Evolutionary conservation across 768 basidiomycete genomes (phyloP).

Genomic region (Xerocomus spinulosus): DNA sequence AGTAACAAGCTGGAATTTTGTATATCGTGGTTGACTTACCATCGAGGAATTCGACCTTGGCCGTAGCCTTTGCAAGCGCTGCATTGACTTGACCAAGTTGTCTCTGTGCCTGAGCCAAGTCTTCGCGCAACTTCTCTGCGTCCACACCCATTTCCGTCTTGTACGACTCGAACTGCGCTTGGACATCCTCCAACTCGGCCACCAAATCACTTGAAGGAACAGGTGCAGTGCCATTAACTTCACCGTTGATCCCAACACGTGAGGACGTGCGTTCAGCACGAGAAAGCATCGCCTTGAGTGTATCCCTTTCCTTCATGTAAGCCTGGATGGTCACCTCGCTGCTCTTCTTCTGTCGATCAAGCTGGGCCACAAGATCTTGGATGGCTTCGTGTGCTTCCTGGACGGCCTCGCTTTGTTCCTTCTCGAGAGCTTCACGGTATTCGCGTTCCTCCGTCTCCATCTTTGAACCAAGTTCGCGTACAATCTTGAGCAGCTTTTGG

Average conservation of each 20-base stretch:
- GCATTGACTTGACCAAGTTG: constrained; percentile 64
- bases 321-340: constrained; percentile 70
- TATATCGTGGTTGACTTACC: constrained; percentile 42
- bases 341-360: constrained; percentile 73
- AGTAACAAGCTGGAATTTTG: neutral
- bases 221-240: constrained; percentile 24
- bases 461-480: constrained; percentile 75
- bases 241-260: constrained; percentile 28
- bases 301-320: constrained; percentile 84
- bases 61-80: constrained; percentile 76
- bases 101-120: constrained; percentile 57
- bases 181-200: constrained; percentile 65
- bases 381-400: constrained; percentile 88
- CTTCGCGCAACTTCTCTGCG: constrained; percentile 64
- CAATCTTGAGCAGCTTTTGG: constrained; percentile 78
- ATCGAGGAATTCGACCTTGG: constrained; percentile 71
- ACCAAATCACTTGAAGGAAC: constrained; percentile 38
- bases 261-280: constrained; percentile 38
- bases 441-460: constrained; percentile 84
- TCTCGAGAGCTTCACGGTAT: constrained; percentile 62
- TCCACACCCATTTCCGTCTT: constrained; percentile 79
- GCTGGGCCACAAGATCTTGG: constrained; percentile 66
- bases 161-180: constrained; percentile 78
- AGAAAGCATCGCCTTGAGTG: constrained; percentile 69
- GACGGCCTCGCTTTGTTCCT: constrained; percentile 74